Evolutionary conservation across 805 yeast species (phyloP).

Genomic region (Candida maesae): DNA sequence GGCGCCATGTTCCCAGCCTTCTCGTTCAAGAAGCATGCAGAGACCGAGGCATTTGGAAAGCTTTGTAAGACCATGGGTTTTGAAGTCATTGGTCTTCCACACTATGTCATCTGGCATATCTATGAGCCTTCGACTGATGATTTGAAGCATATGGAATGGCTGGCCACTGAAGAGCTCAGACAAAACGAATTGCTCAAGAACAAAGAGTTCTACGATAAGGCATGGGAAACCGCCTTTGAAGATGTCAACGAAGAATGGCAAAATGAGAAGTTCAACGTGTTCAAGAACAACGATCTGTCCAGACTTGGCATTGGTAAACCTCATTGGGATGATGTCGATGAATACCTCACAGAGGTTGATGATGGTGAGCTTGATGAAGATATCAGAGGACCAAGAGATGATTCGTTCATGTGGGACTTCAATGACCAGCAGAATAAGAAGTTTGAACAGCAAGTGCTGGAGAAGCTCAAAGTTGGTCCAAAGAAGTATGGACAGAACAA

Average conservation of each 20-base stretch:
- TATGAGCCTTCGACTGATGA: conserved; percentile 96
- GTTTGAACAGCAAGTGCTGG: conserved; percentile 22
- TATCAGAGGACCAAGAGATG: conserved; percentile 11
- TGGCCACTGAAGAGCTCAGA: conserved; percentile 75
- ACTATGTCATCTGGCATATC: conserved; percentile 94
- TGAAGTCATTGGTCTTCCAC: conserved; percentile 85
- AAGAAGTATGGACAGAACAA: conserved; percentile 18
- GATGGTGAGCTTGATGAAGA: conserved; percentile 15
- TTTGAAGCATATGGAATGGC: conserved; percentile 82
- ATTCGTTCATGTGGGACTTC: conserved; percentile 21
- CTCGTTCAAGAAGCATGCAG: conserved; percentile 94
- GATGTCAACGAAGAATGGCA: conserved; percentile 73
- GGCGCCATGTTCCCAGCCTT: conserved; percentile 98
- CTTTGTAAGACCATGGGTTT: conserved; percentile 83
- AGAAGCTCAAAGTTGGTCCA: conserved; percentile 20
- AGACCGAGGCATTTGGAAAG: conserved; percentile 95
- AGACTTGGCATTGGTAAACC: conserved; percentile 47
- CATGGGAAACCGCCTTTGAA: conserved; percentile 76
- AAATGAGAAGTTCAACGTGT: conserved; percentile 61
- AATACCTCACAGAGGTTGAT: conserved; percentile 25
- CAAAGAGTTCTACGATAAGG: conserved; percentile 60
- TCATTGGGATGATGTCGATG: conserved; percentile 68
- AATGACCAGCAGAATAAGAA: conserved; percentile 16
- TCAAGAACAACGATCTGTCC: conserved; percentile 72
- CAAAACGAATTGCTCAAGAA: conserved; percentile 58